Evolutionary conservation across 192 early-diverging fungal genomes (phyloP).

Genomic region (Phlyctochytrium bullatum): DNA sequence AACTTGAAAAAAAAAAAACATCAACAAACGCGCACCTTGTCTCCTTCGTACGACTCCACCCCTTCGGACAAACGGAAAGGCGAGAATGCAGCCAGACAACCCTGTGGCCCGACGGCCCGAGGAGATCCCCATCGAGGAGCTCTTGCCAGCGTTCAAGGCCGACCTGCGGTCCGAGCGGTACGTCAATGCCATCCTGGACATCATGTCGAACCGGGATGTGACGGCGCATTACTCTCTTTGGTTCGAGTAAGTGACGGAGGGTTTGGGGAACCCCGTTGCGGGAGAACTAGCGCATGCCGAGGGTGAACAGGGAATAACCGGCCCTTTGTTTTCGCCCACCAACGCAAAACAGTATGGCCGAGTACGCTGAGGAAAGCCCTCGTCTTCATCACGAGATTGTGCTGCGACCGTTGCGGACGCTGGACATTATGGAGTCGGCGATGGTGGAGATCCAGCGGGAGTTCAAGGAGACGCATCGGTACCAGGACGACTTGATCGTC

Average conservation of each 20-base stretch:
- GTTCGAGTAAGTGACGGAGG: conserved; percentile 26
- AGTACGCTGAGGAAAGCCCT: conserved; percentile 28
- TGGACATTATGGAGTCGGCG: conserved; percentile 6
- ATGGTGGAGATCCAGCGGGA: conserved; percentile 2
- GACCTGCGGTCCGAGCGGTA: background rate
- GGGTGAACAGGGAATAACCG: too few species aligned
- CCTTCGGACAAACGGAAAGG: too few species aligned
- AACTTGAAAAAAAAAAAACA: too few species aligned
- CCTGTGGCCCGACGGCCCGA: too few species aligned
- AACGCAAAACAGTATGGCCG: conserved; percentile 14
- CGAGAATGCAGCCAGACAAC: too few species aligned
- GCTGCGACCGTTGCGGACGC: background rate
- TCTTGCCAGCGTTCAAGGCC: too few species aligned
- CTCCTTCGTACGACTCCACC: too few species aligned
- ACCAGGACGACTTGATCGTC: conserved; percentile 14
- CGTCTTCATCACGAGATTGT: conserved; percentile 13
- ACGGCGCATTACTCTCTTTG: conserved; percentile 30
- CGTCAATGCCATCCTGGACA: conserved; percentile 10
- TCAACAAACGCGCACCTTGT: too few species aligned
- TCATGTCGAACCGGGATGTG: conserved; percentile 20
- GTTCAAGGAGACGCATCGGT: background rate
- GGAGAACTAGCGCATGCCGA: too few species aligned
- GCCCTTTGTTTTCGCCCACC: conserved; percentile 1
- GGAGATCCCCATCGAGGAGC: too few species aligned
- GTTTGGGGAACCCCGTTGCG: too few species aligned